A percentile compares a stretch with the other conserved stretches of the same genome.
These are phyloP conservation scores for Flaveria linearis DNA, from an alignment of 129 eudicot genomes.

Conservation along the genomic window DNA sequence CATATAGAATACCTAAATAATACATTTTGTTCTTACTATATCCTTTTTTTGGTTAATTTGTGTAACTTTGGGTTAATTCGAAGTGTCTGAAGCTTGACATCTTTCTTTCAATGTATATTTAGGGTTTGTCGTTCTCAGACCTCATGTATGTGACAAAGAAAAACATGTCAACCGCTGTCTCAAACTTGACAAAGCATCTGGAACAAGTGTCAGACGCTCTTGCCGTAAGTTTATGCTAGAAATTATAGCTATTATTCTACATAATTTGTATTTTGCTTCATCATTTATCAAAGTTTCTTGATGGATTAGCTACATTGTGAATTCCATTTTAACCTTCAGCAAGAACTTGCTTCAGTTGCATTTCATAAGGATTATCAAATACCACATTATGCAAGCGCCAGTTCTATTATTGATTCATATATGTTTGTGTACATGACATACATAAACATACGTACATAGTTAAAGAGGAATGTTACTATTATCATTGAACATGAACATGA, in stretches of 20 bases:
- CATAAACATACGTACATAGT: not conserved
- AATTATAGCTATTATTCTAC: not conserved
- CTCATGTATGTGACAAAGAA: slow-evolving; percentile 88
- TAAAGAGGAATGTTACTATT: not conserved
- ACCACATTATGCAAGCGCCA: not conserved
- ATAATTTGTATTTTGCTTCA: slow-evolving; percentile 5
- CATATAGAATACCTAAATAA: slow-evolving; percentile 17
- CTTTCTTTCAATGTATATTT: slow-evolving; percentile 27
- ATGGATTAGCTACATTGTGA: not conserved
- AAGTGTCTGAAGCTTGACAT: slow-evolving; percentile 15
- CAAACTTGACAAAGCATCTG: slow-evolving; percentile 79
- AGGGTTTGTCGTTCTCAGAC: slow-evolving; percentile 86
- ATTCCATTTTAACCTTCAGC: not conserved
- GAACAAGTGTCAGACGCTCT: slow-evolving; percentile 83
- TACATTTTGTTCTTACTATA: slow-evolving; percentile 3
- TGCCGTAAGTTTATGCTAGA: slow-evolving; percentile 55
- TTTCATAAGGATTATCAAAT: not conserved
- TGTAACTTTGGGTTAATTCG: not conserved
- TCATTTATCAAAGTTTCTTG: slow-evolving; percentile 18
- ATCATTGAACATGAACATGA: not conserved
- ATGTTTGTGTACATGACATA: slow-evolving; percentile 1
- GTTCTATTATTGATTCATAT: not conserved
- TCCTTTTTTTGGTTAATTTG: not conserved
- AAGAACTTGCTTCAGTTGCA: slow-evolving; percentile 14
- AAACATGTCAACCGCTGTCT: slow-evolving; percentile 76